phyloP scores from a whole-genome alignment of 306 rosid genomes.

The Ochetophila trinervis region DNA sequence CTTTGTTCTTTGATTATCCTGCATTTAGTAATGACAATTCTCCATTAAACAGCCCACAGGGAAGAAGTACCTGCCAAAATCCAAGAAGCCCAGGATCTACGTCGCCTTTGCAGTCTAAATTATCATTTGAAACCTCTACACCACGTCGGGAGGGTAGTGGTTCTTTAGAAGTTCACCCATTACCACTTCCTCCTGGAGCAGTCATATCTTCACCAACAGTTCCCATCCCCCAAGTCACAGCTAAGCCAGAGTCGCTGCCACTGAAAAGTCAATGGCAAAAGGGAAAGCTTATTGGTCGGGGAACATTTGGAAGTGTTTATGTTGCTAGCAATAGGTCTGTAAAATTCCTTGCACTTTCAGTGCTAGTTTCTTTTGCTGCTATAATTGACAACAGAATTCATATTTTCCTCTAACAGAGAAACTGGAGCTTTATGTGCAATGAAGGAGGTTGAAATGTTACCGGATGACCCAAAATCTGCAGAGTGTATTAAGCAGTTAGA shows the following conservation, averaged over 20 bases:
- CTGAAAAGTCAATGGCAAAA: slow-evolving; percentile 85
- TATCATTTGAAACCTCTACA: slow-evolving; percentile 38
- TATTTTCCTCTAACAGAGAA: slow-evolving; percentile 38
- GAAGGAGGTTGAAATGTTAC: slow-evolving; percentile 90
- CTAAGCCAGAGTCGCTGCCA: slow-evolving; percentile 49
- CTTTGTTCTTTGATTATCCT: slow-evolving; percentile 48
- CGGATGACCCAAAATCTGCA: slow-evolving; percentile 87
- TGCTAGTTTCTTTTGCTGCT: slow-evolving; percentile 23
- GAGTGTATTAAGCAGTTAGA: slow-evolving; percentile 90
- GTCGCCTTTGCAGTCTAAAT: slow-evolving; percentile 39
- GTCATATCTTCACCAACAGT: slow-evolving; percentile 41
- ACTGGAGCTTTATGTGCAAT: slow-evolving; percentile 98
- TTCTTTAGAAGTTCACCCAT: slow-evolving; percentile 61
- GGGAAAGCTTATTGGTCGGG: slow-evolving; percentile 97
- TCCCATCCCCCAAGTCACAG: slow-evolving; percentile 13
- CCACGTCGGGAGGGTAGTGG: slow-evolving; percentile 45
- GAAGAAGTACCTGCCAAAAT: slow-evolving; percentile 37
- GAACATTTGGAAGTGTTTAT: slow-evolving; percentile 94
- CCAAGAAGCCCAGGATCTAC: slow-evolving; percentile 51
- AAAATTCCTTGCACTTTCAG: slow-evolving; percentile 7
- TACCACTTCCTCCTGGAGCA: slow-evolving; percentile 90
- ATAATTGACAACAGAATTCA: slow-evolving; percentile 7
- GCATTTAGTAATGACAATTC: slow-evolving; percentile 47
- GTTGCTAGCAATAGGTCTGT: slow-evolving; percentile 83
- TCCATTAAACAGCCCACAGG: slow-evolving; percentile 57